Base-by-base conservation (phyloP, 75 land plant genomes). In the Pinus taeda region DNA sequence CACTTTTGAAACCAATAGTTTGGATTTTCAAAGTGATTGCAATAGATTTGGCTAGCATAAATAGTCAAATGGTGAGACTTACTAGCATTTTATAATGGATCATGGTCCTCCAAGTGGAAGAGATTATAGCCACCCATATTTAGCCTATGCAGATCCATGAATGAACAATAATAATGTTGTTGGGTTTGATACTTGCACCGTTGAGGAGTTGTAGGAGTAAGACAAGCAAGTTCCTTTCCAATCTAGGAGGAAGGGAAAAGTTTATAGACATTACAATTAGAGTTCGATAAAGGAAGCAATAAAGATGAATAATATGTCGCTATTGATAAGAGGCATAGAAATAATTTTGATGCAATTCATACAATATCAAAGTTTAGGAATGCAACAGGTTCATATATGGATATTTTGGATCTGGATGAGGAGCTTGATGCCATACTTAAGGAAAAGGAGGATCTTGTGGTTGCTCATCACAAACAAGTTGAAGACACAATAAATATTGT, bases 1-100 rank as follows among this genome's bases (percentile, higher is more conserved):
- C 0, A 49, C 58, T 18, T 53, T 21, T 71, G 87, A 83, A 58
- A 80, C 73, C 74, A 81, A 73, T 22, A 60, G 33, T 1, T 33
- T 33, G 33, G 33, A 33, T 33, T 2, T 33, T 33, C 33, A 33
- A 33, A 33, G 33, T 33, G 33, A 33, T 33, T 33, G 33, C 33
- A 33, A 33, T 33, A 33, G 33, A 33, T 33, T 33, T 33, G 29
- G 81, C 3, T 83, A 85, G 86, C 26, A 78, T 20, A 84, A 86
- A 75, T 82, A 79, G 74, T 78, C 36, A 76, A 79, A 81, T 61
- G 76, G 45, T 49, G 86, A 83, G n/a, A 74, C 62, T 2, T 56
- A 55, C 17, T 45, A 39, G n/a, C 74, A 37, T 56, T 60, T 57
- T 56, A 55, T 53, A 49, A 57, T 63, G 75, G 78, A 72, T 26